A percentile compares a stretch with the other conserved stretches of the same genome.
These are phyloP conservation scores for Wallemia hederae DNA, from an alignment of 1,284 basidiomycete species.

Conservation along the genomic window DNA sequence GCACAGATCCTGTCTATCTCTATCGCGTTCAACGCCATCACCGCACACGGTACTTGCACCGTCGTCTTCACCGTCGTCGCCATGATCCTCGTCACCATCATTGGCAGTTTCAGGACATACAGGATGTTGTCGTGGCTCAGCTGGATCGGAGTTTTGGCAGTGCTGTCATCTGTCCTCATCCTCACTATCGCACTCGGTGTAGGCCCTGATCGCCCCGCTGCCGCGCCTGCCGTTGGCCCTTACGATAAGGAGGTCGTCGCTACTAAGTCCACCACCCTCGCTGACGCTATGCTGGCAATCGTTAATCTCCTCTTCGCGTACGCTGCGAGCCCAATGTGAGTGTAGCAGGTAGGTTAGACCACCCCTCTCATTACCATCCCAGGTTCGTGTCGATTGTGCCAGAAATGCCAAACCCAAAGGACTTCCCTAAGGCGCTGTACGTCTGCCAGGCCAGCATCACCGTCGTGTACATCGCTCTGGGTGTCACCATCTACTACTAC, in stretches of 20 bases:
- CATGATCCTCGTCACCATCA: slow-evolving; percentile 20
- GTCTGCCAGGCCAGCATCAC: slow-evolving; percentile 9
- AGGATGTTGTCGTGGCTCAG: slow-evolving; percentile 15
- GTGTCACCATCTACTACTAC: slow-evolving; percentile 6
- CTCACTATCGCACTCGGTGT: slow-evolving; percentile 23
- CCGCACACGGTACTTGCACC: slow-evolving; percentile 17
- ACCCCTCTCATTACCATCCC: slow-evolving; percentile 8
- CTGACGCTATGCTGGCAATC: slow-evolving; percentile 25
- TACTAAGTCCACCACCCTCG: slow-evolving; percentile 15
- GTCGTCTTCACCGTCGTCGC: slow-evolving; percentile 20
- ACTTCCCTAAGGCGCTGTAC: slow-evolving; percentile 9
- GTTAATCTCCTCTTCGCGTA: slow-evolving; percentile 19
- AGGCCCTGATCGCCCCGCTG: slow-evolving; percentile 19
- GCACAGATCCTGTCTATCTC: slow-evolving; percentile 9
- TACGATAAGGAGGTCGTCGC: slow-evolving; percentile 11
- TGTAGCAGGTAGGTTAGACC: slow-evolving; percentile 4
- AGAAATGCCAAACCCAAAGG: slow-evolving; percentile 16
- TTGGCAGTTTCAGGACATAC: slow-evolving; percentile 6
- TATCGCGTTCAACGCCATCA: slow-evolving; percentile 12
- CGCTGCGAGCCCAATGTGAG: slow-evolving; percentile 7
- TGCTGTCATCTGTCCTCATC: slow-evolving; percentile 11
- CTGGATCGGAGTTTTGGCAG: background rate
- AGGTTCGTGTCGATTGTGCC: slow-evolving; percentile 14
- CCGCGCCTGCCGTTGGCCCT: slow-evolving; percentile 18
- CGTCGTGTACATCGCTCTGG: slow-evolving; percentile 9